These are phyloP conservation scores for Singerocomus rubriflavus DNA, from an alignment of 1,284 basidiomycete species.

Conservation along the genomic window DNA sequence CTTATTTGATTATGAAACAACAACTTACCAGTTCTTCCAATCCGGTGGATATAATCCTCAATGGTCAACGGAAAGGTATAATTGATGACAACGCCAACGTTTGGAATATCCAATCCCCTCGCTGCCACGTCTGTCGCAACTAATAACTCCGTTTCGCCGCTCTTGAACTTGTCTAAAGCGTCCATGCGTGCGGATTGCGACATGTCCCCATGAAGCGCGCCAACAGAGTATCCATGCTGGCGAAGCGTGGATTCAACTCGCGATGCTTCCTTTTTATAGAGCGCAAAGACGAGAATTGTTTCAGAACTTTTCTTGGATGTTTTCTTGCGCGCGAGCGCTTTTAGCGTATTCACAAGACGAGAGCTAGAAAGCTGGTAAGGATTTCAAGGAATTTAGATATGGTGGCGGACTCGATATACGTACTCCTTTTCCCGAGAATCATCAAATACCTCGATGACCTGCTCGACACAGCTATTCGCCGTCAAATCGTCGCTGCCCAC, in stretches of 20 bases:
- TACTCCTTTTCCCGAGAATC: conserved; percentile 87
- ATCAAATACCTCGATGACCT: conserved; percentile 88
- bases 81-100: conserved; percentile 90
- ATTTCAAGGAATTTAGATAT: background rate
- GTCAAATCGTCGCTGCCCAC: conserved; percentile 95
- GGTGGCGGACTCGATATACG: conserved; percentile 22
- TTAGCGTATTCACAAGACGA: conserved; percentile 66
- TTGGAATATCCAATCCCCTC: conserved; percentile 94
- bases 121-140: conserved; percentile 99
- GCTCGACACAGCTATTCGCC: conserved; percentile 89
- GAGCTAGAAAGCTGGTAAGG: conserved; percentile 43
- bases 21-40: conserved; percentile 81
- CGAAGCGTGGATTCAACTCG: conserved; percentile 83
- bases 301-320: conserved; percentile 47
- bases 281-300: conserved; percentile 86
- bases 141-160: conserved; percentile 77
- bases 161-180: conserved; percentile 88
- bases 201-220: conserved; percentile 91
- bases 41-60: conserved; percentile 96
- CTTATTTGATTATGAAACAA: background rate
- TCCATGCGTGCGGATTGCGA: conserved; percentile 85
- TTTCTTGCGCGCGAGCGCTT: conserved; percentile 62
- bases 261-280: conserved; percentile 97
- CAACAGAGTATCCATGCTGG: conserved; percentile 82
- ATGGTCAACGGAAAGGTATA: conserved; percentile 97